These are phyloP conservation scores for Tanacetum coccineum DNA, from an alignment of 129 eudicot genomes.

Conservation along the genomic window DNA sequence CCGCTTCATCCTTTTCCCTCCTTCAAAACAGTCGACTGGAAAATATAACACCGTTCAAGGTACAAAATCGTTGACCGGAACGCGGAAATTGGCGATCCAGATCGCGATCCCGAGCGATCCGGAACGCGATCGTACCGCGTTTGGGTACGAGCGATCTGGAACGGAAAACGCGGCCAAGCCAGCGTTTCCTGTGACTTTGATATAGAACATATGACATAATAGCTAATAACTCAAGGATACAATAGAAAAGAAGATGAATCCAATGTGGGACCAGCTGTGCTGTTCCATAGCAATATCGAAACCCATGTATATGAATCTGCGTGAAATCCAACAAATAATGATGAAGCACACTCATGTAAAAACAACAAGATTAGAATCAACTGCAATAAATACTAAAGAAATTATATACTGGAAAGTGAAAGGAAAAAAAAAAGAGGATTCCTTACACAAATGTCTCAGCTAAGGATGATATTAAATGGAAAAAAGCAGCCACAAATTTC, in stretches of 20 bases:
- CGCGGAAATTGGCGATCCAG: too few species aligned
- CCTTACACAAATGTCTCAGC: conserved; percentile 98
- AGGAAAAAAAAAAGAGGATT: neutral
- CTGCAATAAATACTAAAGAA: conserved; percentile 12
- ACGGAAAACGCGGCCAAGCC: too few species aligned
- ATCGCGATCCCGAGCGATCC: too few species aligned
- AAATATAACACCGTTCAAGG: too few species aligned
- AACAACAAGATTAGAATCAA: neutral
- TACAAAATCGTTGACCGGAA: too few species aligned
- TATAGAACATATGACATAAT: conserved; percentile 15
- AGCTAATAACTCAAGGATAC: conserved; percentile 61
- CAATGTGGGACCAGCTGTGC: conserved; percentile 98
- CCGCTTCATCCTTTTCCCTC: too few species aligned
- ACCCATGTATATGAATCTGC: conserved; percentile 99
- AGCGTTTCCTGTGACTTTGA: too few species aligned
- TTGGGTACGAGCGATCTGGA: too few species aligned
- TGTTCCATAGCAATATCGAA: conserved; percentile 99
- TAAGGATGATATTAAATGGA: conserved; percentile 96
- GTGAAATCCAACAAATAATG: neutral
- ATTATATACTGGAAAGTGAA: conserved; percentile 4
- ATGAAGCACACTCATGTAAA: neutral
- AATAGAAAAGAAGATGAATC: conserved; percentile 96
- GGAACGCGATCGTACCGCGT: too few species aligned
- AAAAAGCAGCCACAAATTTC: conserved; percentile 90
- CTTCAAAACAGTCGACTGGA: too few species aligned